Evolutionary conservation across 805 yeast genomes (phyloP), one percentile per base, ranked within the genome.

Genomic region (Candida ipomoeae): DNA sequence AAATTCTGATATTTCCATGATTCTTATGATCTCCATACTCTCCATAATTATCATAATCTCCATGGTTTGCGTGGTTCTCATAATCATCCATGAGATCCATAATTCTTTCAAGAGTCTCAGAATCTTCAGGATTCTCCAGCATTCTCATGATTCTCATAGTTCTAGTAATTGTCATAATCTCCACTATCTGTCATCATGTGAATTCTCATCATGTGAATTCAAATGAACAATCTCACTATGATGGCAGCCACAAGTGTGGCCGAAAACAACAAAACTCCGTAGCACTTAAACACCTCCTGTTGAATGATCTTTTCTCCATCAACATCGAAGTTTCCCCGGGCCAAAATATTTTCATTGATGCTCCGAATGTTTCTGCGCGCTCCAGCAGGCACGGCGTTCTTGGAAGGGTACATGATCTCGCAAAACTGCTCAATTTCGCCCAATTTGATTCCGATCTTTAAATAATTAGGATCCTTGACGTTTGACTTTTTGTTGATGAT

Each of bases 341-440:
- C 59, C 29, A 55, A 44, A 20, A 70, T 63, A 50, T 63, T 56
- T 49, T 74, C 64, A 37, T 64, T 58, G 31, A 81, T 76, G 54
- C 71, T 73, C 46, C 66, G 60, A 73, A 55, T 37, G n/a, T 53
- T 54, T 35, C 62, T 60, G 20, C 65, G 67, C 38, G 77, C 79
- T 18, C 85, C 84, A 11, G 54, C 48, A 40, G 91, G 91, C 47
- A 84, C 52, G 35, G 55, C 56, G 14, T 55, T 58, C 38, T 44
- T 62, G 49, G 84, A 74, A 5, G 91, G 94, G 64, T 83, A 82
- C 79, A 87, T 75, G 46, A 75, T 74, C 65, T 92, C 96, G 61
- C 92, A 84, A 68, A 82, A 86, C 71, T 88, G 96, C 62, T 89
- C 96, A 56, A 94, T 82, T 67, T 87, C 86, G 48, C 94, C 96